Conservation (phyloP, 169 alveolate species). For the Babesia gibsoni region DNA sequence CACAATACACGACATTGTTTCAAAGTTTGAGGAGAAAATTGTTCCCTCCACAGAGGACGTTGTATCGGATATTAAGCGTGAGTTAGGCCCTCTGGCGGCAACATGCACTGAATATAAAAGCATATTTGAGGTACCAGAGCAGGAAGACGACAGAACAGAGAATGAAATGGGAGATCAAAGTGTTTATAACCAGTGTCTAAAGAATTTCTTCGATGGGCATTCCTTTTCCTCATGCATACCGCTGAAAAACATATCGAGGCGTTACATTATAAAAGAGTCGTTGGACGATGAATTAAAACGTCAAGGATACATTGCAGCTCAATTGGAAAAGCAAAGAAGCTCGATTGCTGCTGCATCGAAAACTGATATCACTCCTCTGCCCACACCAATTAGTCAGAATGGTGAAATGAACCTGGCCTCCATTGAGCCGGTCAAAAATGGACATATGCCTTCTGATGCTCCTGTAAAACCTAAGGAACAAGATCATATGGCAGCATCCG, state of each 20-base stretch:
- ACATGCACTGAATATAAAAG: conserved; percentile 7
- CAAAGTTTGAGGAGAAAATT: conserved; percentile 12
- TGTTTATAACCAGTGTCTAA: conserved; percentile 15
- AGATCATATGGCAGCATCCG: no score
- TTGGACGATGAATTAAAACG: no score
- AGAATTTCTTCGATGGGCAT: conserved; percentile 42
- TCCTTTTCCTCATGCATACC: conserved; percentile 34
- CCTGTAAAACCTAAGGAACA: no score
- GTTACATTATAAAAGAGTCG: conserved; percentile 14
- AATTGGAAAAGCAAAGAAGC: no score
- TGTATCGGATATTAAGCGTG: conserved; percentile 2
- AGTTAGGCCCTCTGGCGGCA: neutral
- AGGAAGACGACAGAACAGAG: neutral
- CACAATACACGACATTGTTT: neutral
- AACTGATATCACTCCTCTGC: no score
- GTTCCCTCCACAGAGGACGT: neutral
- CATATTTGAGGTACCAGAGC: conserved; percentile 41
- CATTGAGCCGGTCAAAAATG: no score
- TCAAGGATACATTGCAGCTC: neutral
- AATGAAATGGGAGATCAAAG: neutral
- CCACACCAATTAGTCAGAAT: no score
- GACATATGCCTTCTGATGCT: no score
- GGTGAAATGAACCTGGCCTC: no score
- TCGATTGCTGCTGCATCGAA: no score
- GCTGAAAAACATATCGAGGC: conserved; percentile 38